Percentiles rank a stretch among this genome's conserved stretches.
phyloP scores from a whole-genome alignment of 441 rosid genomes.

The Croton laevigatus region DNA sequence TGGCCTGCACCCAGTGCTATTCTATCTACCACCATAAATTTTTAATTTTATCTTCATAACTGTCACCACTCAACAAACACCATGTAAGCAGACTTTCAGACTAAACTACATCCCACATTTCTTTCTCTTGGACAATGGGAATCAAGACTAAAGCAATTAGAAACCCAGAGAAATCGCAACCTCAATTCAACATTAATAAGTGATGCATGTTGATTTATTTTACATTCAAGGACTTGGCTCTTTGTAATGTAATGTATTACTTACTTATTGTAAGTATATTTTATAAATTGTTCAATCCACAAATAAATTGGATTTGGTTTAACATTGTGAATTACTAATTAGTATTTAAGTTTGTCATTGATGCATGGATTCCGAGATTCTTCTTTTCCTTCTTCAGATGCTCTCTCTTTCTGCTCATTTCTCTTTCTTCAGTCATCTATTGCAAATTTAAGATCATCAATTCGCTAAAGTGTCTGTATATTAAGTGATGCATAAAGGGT shows the following conservation, averaged over 20 bases:
- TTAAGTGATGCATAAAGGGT: not conserved
- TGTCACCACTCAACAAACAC: not conserved
- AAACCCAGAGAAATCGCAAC: not conserved
- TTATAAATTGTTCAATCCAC: not conserved
- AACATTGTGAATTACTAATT: not conserved
- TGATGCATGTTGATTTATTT: not conserved
- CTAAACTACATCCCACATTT: not conserved
- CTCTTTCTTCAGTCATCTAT: not conserved
- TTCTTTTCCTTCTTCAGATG: not conserved
- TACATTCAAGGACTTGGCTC: not conserved
- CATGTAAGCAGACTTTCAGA: not conserved
- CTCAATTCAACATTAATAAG: not conserved
- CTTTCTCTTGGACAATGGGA: not conserved
- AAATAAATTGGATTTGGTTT: not conserved
- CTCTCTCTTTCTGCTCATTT: not conserved
- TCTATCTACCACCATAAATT: not conserved
- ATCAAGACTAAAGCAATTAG: not conserved
- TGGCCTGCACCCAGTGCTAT: not conserved
- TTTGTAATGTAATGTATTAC: not conserved
- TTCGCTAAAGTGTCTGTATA: not conserved
- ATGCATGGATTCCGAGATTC: not conserved
- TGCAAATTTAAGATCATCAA: not conserved
- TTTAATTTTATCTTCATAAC: not conserved
- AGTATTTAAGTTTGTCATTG: not conserved
- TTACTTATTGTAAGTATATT: not conserved